Evolutionary conservation across 805 yeast genomes (phyloP).

Genomic region (Candida montana): DNA sequence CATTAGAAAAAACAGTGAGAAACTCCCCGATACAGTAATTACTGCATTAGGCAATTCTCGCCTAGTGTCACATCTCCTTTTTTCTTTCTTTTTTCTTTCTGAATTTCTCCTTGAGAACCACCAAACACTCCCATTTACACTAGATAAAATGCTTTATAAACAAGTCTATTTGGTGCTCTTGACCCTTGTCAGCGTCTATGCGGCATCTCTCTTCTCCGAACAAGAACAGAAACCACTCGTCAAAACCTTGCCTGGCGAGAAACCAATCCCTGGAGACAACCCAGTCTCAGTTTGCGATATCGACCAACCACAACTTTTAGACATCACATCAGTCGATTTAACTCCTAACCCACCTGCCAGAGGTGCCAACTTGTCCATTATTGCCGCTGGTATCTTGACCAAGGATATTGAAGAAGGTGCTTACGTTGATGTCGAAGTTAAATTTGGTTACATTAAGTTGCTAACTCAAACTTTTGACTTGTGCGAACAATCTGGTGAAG

Average conservation of each 20-base stretch:
- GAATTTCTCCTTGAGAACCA: neutral
- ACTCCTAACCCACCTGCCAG: slow-evolving; percentile 85
- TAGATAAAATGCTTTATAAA: neutral
- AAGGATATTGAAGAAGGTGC: slow-evolving; percentile 73
- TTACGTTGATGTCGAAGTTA: slow-evolving; percentile 89
- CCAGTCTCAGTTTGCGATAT: slow-evolving; percentile 79
- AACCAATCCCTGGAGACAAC: slow-evolving; percentile 86
- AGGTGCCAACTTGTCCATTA: slow-evolving; percentile 77
- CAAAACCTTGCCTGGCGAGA: slow-evolving; percentile 33
- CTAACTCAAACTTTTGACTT: slow-evolving; percentile 87
- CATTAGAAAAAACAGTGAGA: neutral
- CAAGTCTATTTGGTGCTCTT: neutral
- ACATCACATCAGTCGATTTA: slow-evolving; percentile 52
- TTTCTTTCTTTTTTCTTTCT: neutral
- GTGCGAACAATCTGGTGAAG: slow-evolving; percentile 81
- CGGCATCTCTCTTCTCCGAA: slow-evolving; percentile 18
- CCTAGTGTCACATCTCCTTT: neutral
- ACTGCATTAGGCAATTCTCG: neutral
- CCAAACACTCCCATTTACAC: neutral
- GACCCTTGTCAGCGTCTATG: neutral
- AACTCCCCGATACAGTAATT: neutral
- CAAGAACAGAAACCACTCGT: slow-evolving; percentile 15
- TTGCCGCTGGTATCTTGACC: slow-evolving; percentile 62
- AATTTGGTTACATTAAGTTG: slow-evolving; percentile 85
- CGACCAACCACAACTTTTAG: slow-evolving; percentile 55